Evolutionary conservation across 2,329 filamentous ascomycete genomes (phyloP).

Genomic region (Fusarium coicis): DNA sequence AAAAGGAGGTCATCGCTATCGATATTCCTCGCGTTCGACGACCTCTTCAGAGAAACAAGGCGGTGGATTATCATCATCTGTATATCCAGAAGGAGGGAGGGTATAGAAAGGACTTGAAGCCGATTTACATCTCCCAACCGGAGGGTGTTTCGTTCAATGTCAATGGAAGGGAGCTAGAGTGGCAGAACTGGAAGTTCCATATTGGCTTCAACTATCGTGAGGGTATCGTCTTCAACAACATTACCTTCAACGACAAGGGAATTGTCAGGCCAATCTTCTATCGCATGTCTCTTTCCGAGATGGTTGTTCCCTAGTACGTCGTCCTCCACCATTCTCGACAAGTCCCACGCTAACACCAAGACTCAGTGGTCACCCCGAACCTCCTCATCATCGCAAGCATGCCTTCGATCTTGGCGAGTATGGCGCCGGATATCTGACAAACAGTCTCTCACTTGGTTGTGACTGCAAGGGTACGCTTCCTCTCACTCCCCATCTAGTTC

Average conservation of each 20-base stretch:
- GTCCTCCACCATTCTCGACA: rapidly evolving
- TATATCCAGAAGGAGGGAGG: constrained; percentile 79
- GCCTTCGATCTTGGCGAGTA: constrained; percentile 86
- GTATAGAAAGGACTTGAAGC: constrained; percentile 82
- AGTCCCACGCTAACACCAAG: not conserved
- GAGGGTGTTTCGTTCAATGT: constrained; percentile 89
- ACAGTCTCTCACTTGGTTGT: constrained; percentile 79
- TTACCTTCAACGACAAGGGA: constrained; percentile 88
- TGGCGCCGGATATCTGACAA: constrained; percentile 85
- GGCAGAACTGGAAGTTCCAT: constrained; percentile 95
- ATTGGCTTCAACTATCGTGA: constrained; percentile 96
- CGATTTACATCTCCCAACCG: constrained; percentile 87
- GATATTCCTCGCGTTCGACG: constrained; percentile 83
- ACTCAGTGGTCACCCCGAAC: constrained; percentile 74
- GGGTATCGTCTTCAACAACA: constrained; percentile 89
- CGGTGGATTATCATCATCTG: constrained; percentile 83
- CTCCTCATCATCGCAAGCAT: constrained; percentile 83
- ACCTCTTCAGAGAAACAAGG: constrained; percentile 72
- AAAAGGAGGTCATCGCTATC: constrained; percentile 81
- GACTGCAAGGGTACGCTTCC: constrained; percentile 80
- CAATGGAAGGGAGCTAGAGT: constrained; percentile 75
- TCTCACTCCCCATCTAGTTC: rapidly evolving
- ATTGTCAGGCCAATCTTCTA: constrained; percentile 84
- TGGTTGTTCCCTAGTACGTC: constrained; percentile 82
- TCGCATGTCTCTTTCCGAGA: constrained; percentile 87